These are phyloP conservation scores for Alternaria consortialis DNA, from an alignment of 2,329 filamentous ascomycete species.

Conservation along the genomic window DNA sequence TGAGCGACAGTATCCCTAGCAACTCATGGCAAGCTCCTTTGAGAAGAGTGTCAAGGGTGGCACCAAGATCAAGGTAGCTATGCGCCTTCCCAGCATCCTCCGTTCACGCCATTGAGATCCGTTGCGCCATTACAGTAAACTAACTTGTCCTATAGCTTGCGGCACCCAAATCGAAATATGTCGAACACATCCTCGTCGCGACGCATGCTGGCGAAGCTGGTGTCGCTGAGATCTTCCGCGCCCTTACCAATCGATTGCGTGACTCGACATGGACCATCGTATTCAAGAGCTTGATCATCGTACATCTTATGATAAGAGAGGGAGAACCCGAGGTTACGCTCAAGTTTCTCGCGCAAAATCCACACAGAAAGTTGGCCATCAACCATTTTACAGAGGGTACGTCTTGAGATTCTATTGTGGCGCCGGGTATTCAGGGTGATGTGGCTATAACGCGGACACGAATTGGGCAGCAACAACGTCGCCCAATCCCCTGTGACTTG, in stretches of 20 bases:
- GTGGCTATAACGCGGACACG: conserved; percentile 4
- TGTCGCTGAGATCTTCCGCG: conserved; percentile 94
- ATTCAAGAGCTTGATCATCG: conserved; percentile 95
- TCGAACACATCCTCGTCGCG: conserved; percentile 95
- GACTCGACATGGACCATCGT: conserved; percentile 99
- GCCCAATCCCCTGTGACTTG: conserved; percentile 5
- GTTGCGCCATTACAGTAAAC: conserved; percentile 23
- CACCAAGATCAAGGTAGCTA: conserved; percentile 89
- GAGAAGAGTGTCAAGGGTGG: conserved; percentile 99
- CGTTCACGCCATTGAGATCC: not conserved
- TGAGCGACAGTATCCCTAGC: conserved; percentile 20
- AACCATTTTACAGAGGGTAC: conserved; percentile 91
- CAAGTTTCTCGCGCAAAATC: conserved; percentile 81
- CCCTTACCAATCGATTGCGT: conserved; percentile 84
- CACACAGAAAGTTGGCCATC: conserved; percentile 79
- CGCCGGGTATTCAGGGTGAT: not conserved
- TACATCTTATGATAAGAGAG: conserved; percentile 97
- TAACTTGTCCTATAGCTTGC: conserved; percentile 70
- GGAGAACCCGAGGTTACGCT: conserved; percentile 89
- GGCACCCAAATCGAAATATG: conserved; percentile 98
- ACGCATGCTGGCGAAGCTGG: conserved; percentile 95
- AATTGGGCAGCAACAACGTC: conserved; percentile 2
- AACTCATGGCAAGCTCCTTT: conserved; percentile 81
- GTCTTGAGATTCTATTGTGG: conserved; percentile 43
- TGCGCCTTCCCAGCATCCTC: conserved; percentile 11